Percentiles rank a stretch among this genome's conserved stretches.
These are phyloP conservation scores for Leccinum incarnatum DNA, from an alignment of 768 basidiomycete genomes.

Conservation along the genomic window DNA sequence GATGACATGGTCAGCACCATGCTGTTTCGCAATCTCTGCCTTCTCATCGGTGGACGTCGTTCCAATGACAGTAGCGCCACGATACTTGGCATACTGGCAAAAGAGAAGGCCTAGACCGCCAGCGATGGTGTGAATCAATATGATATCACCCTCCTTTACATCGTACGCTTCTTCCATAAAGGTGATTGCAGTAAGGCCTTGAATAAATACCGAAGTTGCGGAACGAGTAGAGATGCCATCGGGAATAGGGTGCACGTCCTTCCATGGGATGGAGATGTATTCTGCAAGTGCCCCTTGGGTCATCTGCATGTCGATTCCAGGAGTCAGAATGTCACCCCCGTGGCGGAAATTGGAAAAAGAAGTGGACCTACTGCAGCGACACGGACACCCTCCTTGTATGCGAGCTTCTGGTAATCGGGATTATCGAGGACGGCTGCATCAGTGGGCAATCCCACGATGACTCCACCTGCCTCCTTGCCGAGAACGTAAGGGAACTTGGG, in stretches of 20 bases:
- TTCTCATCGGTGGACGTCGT: slow-evolving; percentile 88
- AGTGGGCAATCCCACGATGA: slow-evolving; percentile 69
- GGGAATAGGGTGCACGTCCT: slow-evolving; percentile 62
- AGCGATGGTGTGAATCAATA: slow-evolving; percentile 88
- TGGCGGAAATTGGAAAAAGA: not conserved
- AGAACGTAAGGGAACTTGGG: slow-evolving; percentile 60
- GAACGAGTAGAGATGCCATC: slow-evolving; percentile 51
- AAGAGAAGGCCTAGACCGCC: slow-evolving; percentile 80
- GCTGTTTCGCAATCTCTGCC: slow-evolving; percentile 68
- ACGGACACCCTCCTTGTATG: slow-evolving; percentile 63
- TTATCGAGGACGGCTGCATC: slow-evolving; percentile 58
- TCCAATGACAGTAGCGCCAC: slow-evolving; percentile 89
- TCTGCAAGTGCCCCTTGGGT: slow-evolving; percentile 59
- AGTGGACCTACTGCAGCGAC: slow-evolving; percentile 57
- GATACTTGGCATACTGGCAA: slow-evolving; percentile 63
- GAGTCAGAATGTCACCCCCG: not conserved
- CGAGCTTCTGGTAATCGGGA: slow-evolving; percentile 59
- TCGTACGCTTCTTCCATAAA: slow-evolving; percentile 85
- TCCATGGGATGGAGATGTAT: slow-evolving; percentile 67
- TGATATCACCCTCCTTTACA: slow-evolving; percentile 74
- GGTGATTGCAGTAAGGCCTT: slow-evolving; percentile 74
- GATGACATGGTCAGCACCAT: slow-evolving; percentile 88
- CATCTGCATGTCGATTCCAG: slow-evolving; percentile 34
- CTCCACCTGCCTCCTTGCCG: slow-evolving; percentile 79
- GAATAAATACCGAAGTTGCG: slow-evolving; percentile 68